Evolutionary conservation across 805 yeast genomes (phyloP), one percentile per base, ranked within the genome.

Genomic region (Pichia ethanolica): DNA sequence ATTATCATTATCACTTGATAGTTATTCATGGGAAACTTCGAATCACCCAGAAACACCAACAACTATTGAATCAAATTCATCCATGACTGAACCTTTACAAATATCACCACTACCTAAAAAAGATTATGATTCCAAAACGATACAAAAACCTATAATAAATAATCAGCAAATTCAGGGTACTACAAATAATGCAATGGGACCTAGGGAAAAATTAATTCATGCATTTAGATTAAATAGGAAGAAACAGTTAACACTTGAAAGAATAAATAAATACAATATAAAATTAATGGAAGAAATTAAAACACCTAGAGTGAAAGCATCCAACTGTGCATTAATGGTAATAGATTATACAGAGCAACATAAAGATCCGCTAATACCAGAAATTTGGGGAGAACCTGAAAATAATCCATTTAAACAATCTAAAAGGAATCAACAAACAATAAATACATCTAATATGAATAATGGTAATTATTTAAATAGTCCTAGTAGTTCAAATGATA

Each of bases 231-330:
- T 82, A 30, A 71, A 79, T 50, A 52, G 57, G 47, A 59, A 63
- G 57, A 63, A 63, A 51, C 68, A 69, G 43, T 65, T 84, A 50
- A 84, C 83, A 62, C 67, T 84, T 42, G 79, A 77, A 58, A 71
- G 90, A 56, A 74, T 82, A 35, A 73, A 71, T 44, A 82, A 81
- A 56, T 69, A 82, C 34, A 83, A 82, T 56, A 59, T 64, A 4
- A 77, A 77, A 52, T 63, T 84, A 36, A 74, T 72, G 55, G 73
- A 73, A 32, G 74, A 78, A 40, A 60, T 85, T 37, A 60, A 72
- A 3, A 66, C 77, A 47, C 82, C 82, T 11, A 68, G 89, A 52
- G 78, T 82, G 3, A 78, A 81, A 34, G 82, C 86, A 8, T 80
- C 87, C 5, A 77, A 77, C 57, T 84, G 85, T 7, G 76, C 82